Base-by-base conservation (phyloP, 768 basidiomycete species). In the Lactarius vividus region DNA sequence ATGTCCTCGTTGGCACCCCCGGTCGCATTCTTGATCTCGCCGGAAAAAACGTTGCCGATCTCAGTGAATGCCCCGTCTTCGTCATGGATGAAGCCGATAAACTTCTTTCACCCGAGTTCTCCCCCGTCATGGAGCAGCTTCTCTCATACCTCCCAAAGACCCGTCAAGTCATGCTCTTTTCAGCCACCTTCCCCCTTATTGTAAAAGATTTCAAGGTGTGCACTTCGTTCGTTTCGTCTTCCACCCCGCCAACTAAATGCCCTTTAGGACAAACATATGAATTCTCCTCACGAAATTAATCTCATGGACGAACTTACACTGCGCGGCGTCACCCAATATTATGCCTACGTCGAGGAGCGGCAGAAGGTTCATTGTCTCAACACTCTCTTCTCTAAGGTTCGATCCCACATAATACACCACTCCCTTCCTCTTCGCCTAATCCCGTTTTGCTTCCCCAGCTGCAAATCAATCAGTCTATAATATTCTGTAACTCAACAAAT, bases 81-180 rank as follows among this genome's bases (percentile, higher is more conserved):
- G 94, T 98, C 71, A 99, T 99, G 96, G 96, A 99, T 77, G 96
- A 99, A 79, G 96, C 96, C 56, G 97, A 98, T 78, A 99, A 98
- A 77, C 85, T 98, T 58, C 88, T 98, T 61, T 94, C 91, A 8
- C 94, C 95, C 64, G 96, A 99, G 80, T 99, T 99, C 74, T 90
- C 95, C 15, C 96, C 96, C 67, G 96, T 99, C 64, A 96, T 99
- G 88, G 96, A 98, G 80, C 93, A 97, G 74, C 79, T 99, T 42
- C 84, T 99, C 64, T 83, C 84, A 33, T 93, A 91, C 79, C 83
- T 97, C 64, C 93, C 94, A 33, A 75, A 82, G 62, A 85, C 90
- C 73, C 85, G 94, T 62, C 96, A 99, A 80, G 95, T 99, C 75
- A 98, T 98, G 96, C 83, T 99, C 70, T 98, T 99, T 80, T 97